Conservation (phyloP, 2,329 filamentous ascomycete species). For the Zarea fungicola region DNA sequence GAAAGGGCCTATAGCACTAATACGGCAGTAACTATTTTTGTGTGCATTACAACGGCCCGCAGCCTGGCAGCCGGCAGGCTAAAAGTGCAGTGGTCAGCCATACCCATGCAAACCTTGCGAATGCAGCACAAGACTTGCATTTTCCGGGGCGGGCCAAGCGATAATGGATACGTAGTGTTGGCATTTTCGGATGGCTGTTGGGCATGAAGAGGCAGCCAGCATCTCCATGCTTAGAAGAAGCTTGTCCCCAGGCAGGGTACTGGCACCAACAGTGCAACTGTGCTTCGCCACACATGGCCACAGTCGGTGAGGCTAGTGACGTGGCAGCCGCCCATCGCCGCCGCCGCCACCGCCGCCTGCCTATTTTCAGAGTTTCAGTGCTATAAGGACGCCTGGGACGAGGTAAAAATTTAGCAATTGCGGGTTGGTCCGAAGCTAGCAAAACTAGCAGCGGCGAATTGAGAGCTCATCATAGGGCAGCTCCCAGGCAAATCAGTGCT, state of each 20-base stretch:
- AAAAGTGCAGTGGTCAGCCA: slow-evolving; percentile 2
- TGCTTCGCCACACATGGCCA: slow-evolving; percentile 34
- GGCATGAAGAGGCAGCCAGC: slow-evolving; percentile 11
- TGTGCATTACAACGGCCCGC: background rate
- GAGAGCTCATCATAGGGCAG: too few species aligned
- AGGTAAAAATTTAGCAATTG: background rate
- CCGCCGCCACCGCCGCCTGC: too few species aligned
- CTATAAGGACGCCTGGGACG: slow-evolving; percentile 17
- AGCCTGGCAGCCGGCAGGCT: background rate
- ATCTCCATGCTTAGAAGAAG: background rate
- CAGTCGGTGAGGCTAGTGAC: slow-evolving; percentile 38
- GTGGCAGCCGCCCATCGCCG: slow-evolving; percentile 33
- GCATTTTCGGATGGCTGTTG: slow-evolving; percentile 16
- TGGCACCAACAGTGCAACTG: too few species aligned
- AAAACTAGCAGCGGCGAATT: too few species aligned
- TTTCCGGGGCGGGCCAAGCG: slow-evolving; percentile 7
- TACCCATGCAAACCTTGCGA: background rate
- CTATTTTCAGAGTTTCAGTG: too few species aligned
- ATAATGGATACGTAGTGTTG: slow-evolving; percentile 16
- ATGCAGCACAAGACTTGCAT: slow-evolving; percentile 17
- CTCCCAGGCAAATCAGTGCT: background rate
- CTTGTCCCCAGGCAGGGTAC: too few species aligned
- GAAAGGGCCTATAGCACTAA: too few species aligned
- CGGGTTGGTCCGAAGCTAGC: slow-evolving; percentile 12
- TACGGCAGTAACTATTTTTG: slow-evolving; percentile 1